phyloP scores from a whole-genome alignment of 176 grass and related monocot genomes.

The Oryza officinalis region DNA sequence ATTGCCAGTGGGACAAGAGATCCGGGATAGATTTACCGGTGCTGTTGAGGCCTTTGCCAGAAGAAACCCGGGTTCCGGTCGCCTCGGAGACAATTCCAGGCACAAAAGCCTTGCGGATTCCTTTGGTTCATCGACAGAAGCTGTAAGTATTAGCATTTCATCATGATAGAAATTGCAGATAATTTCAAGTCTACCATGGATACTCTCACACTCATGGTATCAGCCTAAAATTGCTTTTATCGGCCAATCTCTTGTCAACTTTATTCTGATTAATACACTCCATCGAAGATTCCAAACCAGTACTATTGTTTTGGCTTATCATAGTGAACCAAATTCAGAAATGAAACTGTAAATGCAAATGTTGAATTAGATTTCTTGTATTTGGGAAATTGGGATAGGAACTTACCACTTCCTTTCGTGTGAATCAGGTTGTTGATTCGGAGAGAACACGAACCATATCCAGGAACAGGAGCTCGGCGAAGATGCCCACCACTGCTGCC shows the following conservation, averaged over 20 bases:
- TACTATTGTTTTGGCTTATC: background rate
- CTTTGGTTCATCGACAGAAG: conserved; percentile 63
- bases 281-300: background rate
- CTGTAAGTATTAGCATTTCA: conserved; percentile 29
- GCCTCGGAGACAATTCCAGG: conserved; percentile 56
- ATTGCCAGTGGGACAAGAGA: conserved; percentile 80
- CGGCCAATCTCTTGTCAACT: background rate
- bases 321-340: background rate
- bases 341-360: background rate
- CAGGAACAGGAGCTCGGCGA: conserved; percentile 59
- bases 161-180: background rate
- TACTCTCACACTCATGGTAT: background rate
- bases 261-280: background rate
- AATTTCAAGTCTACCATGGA: background rate
- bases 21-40: conserved; percentile 84
- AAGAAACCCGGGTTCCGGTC: conserved; percentile 65
- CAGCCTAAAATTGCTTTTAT: background rate
- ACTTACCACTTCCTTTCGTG: background rate
- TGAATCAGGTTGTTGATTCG: conserved; percentile 47
- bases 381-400: background rate
- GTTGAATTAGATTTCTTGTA: background rate
- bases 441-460: conserved; percentile 59
- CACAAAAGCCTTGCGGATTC: conserved; percentile 75
- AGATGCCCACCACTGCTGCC: conserved; percentile 26
- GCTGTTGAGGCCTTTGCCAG: conserved; percentile 92